Evolutionary conservation across 257 asterid genomes (phyloP).

Genomic region (Orobanche coerulescens): DNA sequence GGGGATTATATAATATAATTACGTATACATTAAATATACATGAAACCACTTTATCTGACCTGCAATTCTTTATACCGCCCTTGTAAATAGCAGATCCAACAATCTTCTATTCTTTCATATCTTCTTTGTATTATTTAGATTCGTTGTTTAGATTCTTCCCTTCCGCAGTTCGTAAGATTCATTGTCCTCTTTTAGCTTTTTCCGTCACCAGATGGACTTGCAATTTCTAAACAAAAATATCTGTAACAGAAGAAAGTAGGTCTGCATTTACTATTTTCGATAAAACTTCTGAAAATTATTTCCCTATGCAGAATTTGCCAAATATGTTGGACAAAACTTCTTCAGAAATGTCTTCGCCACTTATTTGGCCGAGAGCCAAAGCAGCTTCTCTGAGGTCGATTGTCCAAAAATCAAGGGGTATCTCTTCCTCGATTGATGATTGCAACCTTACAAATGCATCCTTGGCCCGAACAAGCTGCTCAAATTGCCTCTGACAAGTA

Average conservation of each 20-base stretch:
- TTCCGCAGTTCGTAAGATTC: too few relatives aligned
- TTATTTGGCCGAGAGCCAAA: conserved; percentile 76
- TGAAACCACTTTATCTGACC: too few relatives aligned
- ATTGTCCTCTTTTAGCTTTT: too few relatives aligned
- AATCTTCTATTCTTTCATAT: too few relatives aligned
- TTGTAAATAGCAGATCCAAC: too few relatives aligned
- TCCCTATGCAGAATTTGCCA: conserved; percentile 92
- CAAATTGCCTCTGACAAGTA: conserved; percentile 68
- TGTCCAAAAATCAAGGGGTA: conserved; percentile 91
- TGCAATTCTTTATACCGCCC: too few relatives aligned
- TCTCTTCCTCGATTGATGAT: conserved; percentile 64
- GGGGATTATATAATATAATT: too few relatives aligned
- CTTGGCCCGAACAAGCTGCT: conserved; percentile 75
- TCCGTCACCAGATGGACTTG: too few relatives aligned
- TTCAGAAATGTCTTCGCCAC: conserved; percentile 88
- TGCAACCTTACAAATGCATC: conserved; percentile 66
- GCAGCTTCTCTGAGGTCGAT: conserved; percentile 90
- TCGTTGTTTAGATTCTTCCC: too few relatives aligned
- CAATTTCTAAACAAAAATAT: not conserved
- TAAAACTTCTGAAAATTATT: conserved; percentile 30
- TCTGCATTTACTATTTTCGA: not conserved
- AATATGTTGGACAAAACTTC: conserved; percentile 79
- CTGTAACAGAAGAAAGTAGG: not conserved
- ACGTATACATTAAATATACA: too few relatives aligned
- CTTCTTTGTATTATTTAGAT: too few relatives aligned